Evolutionary conservation across 257 asterid species (phyloP), one percentile per base, ranked within the genome.

Genomic region (Rhazya stricta): DNA sequence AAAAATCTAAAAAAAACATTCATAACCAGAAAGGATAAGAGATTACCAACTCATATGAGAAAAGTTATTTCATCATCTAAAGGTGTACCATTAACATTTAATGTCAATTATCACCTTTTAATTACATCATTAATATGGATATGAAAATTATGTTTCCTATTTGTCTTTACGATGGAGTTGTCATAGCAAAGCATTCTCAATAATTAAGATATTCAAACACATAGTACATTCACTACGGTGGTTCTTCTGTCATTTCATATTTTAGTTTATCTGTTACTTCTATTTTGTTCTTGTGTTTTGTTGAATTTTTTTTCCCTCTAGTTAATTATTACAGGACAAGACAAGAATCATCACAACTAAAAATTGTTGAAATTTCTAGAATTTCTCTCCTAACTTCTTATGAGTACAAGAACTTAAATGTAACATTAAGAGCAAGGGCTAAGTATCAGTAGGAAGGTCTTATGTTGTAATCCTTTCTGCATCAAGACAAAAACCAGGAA

Each of bases 111-210:
- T 23, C 48, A 30, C 50, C 30, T 21, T 21, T 2, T 21, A 7
- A 37, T 37, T 9, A 51, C 21, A 37, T 23, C 50, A 66, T n/a
- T n/a, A n/a, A n/a, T n/a, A 9, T 66, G 60, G 4, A 32, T 57
- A 21, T 58, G 69, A 53, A 76, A 72, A 74, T 74, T 61, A 61
- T 34, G 74, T 70, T 61, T 36, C 69, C 16, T 50, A 19, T 77
- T 80, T 70, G 75, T 76, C 76, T 80, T 80, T 85, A 86, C 90
- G 92, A 98, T 83, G 99, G 98, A 76, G 96, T 92, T 70, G 97
- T 92, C 73, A 94, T 94, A 81, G 98, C 99, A 89, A 84, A 89
- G 96, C 76, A 68, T 94, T 83, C 91, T 92, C 73, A 50, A 74
- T 50, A 82, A 79, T 78, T 85, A 84, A 75, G 84, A 81, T 88